These are phyloP conservation scores for Daldinia sp. DNA, from an alignment of 2,329 filamentous ascomycete species.

Conservation along the genomic window DNA sequence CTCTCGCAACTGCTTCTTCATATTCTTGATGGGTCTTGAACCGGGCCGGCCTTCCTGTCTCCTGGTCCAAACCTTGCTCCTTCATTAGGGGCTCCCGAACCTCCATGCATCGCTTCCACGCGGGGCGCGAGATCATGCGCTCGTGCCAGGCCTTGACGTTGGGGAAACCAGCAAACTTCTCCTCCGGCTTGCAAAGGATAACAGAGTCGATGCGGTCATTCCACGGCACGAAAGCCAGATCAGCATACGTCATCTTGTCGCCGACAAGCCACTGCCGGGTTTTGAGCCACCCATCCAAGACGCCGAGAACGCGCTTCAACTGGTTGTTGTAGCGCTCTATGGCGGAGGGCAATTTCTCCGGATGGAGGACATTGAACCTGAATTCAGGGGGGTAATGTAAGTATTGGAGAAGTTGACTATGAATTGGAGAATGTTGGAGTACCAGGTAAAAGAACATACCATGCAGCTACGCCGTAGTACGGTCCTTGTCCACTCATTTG, in stretches of 20 bases:
- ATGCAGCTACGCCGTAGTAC: constrained; percentile 54
- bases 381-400: background rate
- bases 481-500: constrained; percentile 60
- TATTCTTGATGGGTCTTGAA: background rate
- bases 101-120: background rate
- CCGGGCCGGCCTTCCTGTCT: background rate
- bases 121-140: background rate
- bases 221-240: constrained; percentile 43
- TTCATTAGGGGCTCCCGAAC: background rate
- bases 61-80: background rate
- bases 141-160: background rate
- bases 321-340: constrained; percentile 61
- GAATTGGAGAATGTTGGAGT: background rate
- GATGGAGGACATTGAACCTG: constrained; percentile 27
- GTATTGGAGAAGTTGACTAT: background rate
- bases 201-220: constrained; percentile 30
- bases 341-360: constrained; percentile 60
- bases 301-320: constrained; percentile 58
- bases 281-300: constrained; percentile 58
- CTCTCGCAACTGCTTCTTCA: background rate
- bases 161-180: background rate
- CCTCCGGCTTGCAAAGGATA: background rate
- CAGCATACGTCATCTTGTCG: constrained; percentile 53
- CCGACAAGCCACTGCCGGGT: constrained; percentile 56
- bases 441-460: constrained; percentile 37